Percentiles rank a stretch among this genome's conserved stretches.
Evolutionary conservation across 805 yeast species (phyloP).

Genomic region (Dipodascopsis uninucleata): DNA sequence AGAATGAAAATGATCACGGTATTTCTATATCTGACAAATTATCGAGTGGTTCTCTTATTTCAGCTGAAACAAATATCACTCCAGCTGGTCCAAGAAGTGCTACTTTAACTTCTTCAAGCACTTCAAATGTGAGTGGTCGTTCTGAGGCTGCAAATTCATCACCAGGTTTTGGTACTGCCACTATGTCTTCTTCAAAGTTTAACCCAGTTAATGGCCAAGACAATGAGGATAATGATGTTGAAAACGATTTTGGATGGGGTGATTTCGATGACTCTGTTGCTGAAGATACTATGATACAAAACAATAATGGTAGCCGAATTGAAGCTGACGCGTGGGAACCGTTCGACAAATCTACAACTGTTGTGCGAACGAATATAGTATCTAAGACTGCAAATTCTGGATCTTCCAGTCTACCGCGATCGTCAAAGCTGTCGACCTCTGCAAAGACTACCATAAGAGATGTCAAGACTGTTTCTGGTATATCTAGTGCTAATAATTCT

Average conservation of each 20-base stretch:
- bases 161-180: constrained; percentile 11
- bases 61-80: not conserved
- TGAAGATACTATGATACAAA: constrained; percentile 2
- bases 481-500: constrained; percentile 2
- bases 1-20: constrained; percentile 10
- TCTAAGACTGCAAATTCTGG: too few relatives aligned
- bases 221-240: constrained; percentile 31
- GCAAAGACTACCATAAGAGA: constrained; percentile 3
- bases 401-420: too few relatives aligned
- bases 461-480: not conserved
- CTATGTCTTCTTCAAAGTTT: constrained; percentile 3
- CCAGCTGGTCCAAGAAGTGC: not conserved
- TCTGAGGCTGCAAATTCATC: constrained; percentile 7
- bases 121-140: not conserved
- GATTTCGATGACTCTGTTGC: constrained; percentile 14
- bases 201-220: constrained; percentile 1
- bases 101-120: not conserved
- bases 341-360: constrained; percentile 10
- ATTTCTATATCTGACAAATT: not conserved
- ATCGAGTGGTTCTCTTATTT: not conserved
- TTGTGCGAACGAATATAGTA: too few relatives aligned
- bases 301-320: not conserved
- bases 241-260: constrained; percentile 38
- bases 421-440: constrained; percentile 1
- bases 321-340: constrained; percentile 19